A percentile compares a stretch with the other conserved stretches of the same genome.
Conservation (phyloP, 139 green algal species). For the Spirogloea muscicola region DNA sequence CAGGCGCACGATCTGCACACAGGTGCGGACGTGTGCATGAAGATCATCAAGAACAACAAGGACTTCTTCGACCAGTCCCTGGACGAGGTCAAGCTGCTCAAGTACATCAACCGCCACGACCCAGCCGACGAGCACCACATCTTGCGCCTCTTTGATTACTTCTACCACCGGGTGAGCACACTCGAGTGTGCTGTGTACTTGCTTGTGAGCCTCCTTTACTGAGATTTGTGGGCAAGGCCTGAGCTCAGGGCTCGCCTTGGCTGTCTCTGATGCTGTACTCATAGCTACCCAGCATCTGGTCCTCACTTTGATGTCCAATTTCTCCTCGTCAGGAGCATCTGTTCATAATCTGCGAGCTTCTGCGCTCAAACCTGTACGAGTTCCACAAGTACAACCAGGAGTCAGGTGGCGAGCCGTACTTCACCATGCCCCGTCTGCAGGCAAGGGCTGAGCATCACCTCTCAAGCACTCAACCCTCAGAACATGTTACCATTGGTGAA, state of each 20-base stretch:
- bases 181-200: not conserved
- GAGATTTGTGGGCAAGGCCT: not conserved
- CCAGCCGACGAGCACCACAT: slow-evolving; percentile 80
- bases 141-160: slow-evolving; percentile 91
- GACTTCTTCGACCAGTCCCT: slow-evolving; percentile 96
- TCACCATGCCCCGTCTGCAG: slow-evolving; percentile 75
- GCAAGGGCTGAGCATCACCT: no score
- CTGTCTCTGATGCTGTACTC: not conserved
- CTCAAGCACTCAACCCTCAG: no score
- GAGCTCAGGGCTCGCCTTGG: not conserved
- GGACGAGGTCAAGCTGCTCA: slow-evolving; percentile 95
- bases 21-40: slow-evolving; percentile 78
- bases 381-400: slow-evolving; percentile 93
- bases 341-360: slow-evolving; percentile 93
- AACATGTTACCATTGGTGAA: no score
- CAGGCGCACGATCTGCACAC: slow-evolving; percentile 86
- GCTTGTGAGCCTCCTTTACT: not conserved
- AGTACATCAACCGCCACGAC: slow-evolving; percentile 80
- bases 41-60: slow-evolving; percentile 98
- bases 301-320: not conserved
- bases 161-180: slow-evolving; percentile 76
- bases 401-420: slow-evolving; percentile 77
- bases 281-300: not conserved
- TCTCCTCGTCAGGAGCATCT: slow-evolving; percentile 79
- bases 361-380: slow-evolving; percentile 96